Percentiles rank a stretch among this genome's conserved stretches.
Conservation (phyloP, 2,329 filamentous ascomycete species). For the Pseudogymnoascus sp. region DNA sequence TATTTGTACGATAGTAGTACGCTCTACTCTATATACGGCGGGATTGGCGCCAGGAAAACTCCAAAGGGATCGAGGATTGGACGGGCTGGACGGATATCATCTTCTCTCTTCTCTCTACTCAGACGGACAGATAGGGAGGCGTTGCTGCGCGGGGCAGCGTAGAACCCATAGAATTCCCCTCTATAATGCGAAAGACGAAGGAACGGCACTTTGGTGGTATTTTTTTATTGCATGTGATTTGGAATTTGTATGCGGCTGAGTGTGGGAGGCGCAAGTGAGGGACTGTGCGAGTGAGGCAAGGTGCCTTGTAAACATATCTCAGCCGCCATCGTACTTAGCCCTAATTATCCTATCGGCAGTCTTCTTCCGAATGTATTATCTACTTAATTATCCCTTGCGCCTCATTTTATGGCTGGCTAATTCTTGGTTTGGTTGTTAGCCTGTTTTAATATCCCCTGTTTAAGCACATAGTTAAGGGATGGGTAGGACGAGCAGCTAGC, state of each 20-base stretch:
- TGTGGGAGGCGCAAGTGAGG: not conserved
- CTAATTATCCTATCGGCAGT: too few relatives aligned
- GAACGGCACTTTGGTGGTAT: not conserved
- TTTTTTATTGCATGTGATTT: not conserved
- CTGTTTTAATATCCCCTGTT: too few relatives aligned
- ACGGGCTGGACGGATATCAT: not conserved
- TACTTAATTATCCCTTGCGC: too few relatives aligned
- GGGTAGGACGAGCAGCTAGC: too few relatives aligned
- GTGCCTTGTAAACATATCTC: too few relatives aligned
- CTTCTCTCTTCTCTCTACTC: not conserved
- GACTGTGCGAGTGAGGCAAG: not conserved
- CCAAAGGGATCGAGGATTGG: not conserved
- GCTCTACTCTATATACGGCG: slow-evolving; percentile 4
- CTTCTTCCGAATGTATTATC: too few relatives aligned
- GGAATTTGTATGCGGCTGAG: not conserved
- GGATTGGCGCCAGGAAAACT: not conserved
- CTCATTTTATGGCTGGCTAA: too few relatives aligned
- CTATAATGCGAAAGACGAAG: not conserved
- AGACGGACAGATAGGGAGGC: not conserved
- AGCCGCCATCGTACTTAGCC: too few relatives aligned
- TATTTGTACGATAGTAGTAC: slow-evolving; percentile 5
- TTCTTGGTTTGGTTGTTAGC: too few relatives aligned
- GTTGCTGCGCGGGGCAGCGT: not conserved
- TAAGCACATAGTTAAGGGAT: too few relatives aligned
- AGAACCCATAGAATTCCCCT: slow-evolving; percentile 1